Evolutionary conservation across 768 basidiomycete genomes (phyloP), one percentile per base, ranked within the genome.

Genomic region (Hypholoma fasciculare): DNA sequence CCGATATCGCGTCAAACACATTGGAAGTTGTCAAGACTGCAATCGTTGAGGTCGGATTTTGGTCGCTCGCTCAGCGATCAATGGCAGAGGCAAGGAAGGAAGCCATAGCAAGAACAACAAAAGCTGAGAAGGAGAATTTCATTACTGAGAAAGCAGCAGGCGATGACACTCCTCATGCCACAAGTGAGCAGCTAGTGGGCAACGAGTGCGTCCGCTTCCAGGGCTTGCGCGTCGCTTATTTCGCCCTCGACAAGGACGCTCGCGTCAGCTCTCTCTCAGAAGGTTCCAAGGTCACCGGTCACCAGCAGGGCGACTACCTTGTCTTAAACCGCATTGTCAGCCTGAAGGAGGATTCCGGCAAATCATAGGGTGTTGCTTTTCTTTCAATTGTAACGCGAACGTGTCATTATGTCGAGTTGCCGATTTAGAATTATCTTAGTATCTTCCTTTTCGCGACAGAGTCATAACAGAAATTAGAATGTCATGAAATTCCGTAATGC

Each of bases 181-280:
- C 87, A 6, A 85, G 81, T 52, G 88, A 86, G 54, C 91, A 93
- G 71, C 79, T 96, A 40, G 83, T 92, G 46, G 96, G 91, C 26
- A 90, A 90, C 71, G 97, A 98, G 72, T 92, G 89, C 69, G 83
- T 98, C 55, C 83, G 97, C 39, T 98, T 99, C 87, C 97, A 99
- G 74, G 97, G 95, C 7, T 79, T 98, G 67, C 87, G 97, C 9
- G 88, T 98, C 48, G 97, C 90, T 2, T 99, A 98, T 77, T 98
- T 99, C 68, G 84, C 92, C 17, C 77, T 98, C 26, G 97, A 99
- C 71, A 89, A 87, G 71, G 96, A 98, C 66, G 78, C 94, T 38
- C 78, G 81, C 37, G 66, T 95, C 37, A 83, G 81, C 14, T 83
- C 81, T 55, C 71, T 96, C 27, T 82, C 87, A 13, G 83, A 87